Evolutionary conservation across 2,329 filamentous ascomycete species (phyloP).

Genomic region (Pyrenochaeta sp.): DNA sequence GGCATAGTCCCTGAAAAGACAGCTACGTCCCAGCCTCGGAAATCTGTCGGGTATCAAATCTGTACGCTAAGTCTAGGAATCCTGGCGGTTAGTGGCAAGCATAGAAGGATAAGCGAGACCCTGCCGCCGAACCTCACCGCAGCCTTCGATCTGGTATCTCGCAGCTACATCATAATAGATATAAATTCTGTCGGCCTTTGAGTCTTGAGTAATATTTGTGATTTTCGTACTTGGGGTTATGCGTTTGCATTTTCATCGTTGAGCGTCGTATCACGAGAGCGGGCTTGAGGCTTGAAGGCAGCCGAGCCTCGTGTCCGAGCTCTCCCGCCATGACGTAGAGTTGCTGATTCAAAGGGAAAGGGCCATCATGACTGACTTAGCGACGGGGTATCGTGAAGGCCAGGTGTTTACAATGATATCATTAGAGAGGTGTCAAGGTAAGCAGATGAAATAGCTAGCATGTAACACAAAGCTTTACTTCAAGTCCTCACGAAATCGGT

Average conservation of each 20-base stretch:
- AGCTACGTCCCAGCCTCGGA: slow-evolving; percentile 28
- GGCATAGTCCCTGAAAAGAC: slow-evolving; percentile 28
- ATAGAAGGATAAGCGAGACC: slow-evolving; percentile 27
- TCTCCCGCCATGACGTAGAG: neutral
- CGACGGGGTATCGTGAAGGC: neutral
- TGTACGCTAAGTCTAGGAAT: slow-evolving; percentile 22
- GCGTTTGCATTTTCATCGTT: no score
- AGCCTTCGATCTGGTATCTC: neutral
- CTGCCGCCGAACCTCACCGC: slow-evolving; percentile 30
- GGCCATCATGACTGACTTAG: neutral
- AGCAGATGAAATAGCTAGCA: neutral
- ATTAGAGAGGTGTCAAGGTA: neutral
- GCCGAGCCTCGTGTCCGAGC: neutral
- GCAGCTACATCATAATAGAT: slow-evolving; percentile 8
- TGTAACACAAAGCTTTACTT: neutral
- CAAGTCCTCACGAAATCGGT: neutral
- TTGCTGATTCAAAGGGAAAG: neutral
- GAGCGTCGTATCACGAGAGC: no score
- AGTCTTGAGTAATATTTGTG: no score
- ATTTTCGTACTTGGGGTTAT: neutral
- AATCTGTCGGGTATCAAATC: slow-evolving; percentile 25
- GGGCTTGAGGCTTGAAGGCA: no score
- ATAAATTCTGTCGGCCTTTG: neutral
- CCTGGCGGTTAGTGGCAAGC: slow-evolving; percentile 17
- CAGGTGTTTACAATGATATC: neutral